Evolutionary conservation across 257 asterid species (phyloP).

Genomic region (Perilla frutescens): DNA sequence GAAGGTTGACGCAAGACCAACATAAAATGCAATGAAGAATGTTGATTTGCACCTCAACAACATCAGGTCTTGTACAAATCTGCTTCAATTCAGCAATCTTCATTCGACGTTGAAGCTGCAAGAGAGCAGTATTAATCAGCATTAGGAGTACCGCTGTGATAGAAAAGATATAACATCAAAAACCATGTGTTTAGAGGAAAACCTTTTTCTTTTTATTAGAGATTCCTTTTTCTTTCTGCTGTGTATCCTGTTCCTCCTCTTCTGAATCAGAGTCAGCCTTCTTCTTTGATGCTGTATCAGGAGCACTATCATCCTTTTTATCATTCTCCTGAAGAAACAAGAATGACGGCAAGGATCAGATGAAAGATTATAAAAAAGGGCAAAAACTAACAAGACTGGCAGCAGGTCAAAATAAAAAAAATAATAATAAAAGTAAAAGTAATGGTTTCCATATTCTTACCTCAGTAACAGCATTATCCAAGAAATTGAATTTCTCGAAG

Average conservation of each 20-base stretch:
- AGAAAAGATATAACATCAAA: neutral
- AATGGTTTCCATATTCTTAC: slow-evolving; percentile 46
- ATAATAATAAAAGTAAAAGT: neutral
- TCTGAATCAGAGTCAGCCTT: slow-evolving; percentile 88
- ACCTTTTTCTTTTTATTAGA: slow-evolving; percentile 99
- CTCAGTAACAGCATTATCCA: slow-evolving; percentile 59
- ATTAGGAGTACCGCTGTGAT: slow-evolving; percentile 5
- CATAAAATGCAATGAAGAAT: neutral
- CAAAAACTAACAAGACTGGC: neutral
- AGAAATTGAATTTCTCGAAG: slow-evolving; percentile 83
- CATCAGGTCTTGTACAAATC: slow-evolving; percentile 81
- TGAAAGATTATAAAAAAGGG: neutral
- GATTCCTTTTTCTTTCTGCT: slow-evolving; percentile 73
- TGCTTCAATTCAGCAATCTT: slow-evolving; percentile 93
- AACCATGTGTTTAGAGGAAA: neutral
- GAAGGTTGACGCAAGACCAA: neutral
- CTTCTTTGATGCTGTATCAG: slow-evolving; percentile 66
- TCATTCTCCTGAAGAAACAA: slow-evolving; percentile 60
- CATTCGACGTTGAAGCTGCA: slow-evolving; percentile 92
- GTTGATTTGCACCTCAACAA: slow-evolving; percentile 74
- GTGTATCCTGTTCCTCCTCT: slow-evolving; percentile 81
- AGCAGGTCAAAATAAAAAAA: slow-evolving; percentile 3
- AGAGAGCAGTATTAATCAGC: slow-evolving; percentile 31
- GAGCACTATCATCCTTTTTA: slow-evolving; percentile 61
- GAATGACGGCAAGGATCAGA: slow-evolving; percentile 11